Percentiles rank a stretch among this genome's conserved stretches.
Evolutionary conservation across 148 eudicot species (phyloP).

Genomic region (Vaccinium darrowii): DNA sequence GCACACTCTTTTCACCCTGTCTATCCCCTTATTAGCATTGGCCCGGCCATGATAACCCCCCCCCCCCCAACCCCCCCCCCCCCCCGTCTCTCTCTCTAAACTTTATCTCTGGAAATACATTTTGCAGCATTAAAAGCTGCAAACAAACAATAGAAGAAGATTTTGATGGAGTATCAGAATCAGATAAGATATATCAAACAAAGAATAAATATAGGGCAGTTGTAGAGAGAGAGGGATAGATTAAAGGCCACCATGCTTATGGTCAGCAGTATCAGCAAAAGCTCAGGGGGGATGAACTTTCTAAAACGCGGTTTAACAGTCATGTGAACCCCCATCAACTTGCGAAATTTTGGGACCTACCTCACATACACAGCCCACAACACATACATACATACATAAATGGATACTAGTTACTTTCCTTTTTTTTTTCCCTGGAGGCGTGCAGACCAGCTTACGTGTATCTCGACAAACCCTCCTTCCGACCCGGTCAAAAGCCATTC

Average conservation of each 20-base stretch:
- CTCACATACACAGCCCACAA: slow-evolving; percentile 17
- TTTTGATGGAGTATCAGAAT: neutral
- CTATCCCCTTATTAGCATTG: neutral
- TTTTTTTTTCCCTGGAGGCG: no score
- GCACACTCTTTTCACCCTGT: neutral
- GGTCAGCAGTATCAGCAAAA: slow-evolving; percentile 34
- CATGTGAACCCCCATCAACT: slow-evolving; percentile 18
- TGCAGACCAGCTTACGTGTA: no score
- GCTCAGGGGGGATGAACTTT: slow-evolving; percentile 51
- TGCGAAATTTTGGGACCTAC: slow-evolving; percentile 6
- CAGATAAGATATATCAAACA: neutral
- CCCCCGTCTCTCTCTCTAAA: neutral
- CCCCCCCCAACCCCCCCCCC: no score
- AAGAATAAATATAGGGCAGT: neutral
- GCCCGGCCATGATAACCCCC: no score
- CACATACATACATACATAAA: neutral
- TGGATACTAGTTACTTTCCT: no score
- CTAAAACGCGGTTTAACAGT: slow-evolving; percentile 11
- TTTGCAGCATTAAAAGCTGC: neutral
- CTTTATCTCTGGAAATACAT: neutral
- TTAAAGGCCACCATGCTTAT: slow-evolving; percentile 27
- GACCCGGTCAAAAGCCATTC: no score
- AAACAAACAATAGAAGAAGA: neutral
- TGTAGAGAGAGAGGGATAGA: neutral
- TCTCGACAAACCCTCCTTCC: no score